Evolutionary conservation across 129 eudicot species (phyloP).

Genomic region (Chrysanthemum lavandulifolium): DNA sequence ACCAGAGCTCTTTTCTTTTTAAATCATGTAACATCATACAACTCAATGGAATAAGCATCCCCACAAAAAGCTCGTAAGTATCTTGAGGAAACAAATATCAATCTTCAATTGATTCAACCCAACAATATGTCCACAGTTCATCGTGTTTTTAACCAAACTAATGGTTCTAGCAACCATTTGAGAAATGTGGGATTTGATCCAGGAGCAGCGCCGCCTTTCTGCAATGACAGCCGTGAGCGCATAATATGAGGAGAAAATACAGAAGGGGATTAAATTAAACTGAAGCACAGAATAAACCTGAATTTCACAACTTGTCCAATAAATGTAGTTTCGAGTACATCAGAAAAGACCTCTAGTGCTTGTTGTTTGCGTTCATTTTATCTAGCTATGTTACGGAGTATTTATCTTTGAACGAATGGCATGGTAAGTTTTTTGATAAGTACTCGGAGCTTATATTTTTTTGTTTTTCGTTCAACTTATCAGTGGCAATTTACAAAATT

Average conservation of each 20-base stretch:
- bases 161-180: slow-evolving; percentile 64
- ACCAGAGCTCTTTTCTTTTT: slow-evolving; percentile 42
- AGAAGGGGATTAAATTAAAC: too few species aligned
- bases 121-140: too few species aligned
- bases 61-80: slow-evolving; percentile 6
- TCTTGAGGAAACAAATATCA: slow-evolving; percentile 9
- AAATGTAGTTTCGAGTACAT: not conserved
- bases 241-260: not conserved
- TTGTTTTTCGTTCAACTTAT: too few species aligned
- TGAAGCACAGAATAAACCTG: not conserved
- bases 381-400: too few species aligned
- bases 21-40: slow-evolving; percentile 48
- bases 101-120: too few species aligned
- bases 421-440: too few species aligned
- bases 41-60: slow-evolving; percentile 15
- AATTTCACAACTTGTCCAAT: not conserved
- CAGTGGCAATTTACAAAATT: too few species aligned
- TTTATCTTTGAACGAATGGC: too few species aligned
- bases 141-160: slow-evolving; percentile 89
- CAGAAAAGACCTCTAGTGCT: too few species aligned
- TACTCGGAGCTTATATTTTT: too few species aligned
- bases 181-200: slow-evolving; percentile 78
- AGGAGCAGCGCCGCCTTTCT: slow-evolving; percentile 69
- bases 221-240: slow-evolving; percentile 24
- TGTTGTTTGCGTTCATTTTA: too few species aligned